Percentiles rank a stretch among this genome's conserved stretches.
These are phyloP conservation scores for Metarhizium robertsii DNA, from an alignment of 2,329 filamentous ascomycete species.

Conservation along the genomic window DNA sequence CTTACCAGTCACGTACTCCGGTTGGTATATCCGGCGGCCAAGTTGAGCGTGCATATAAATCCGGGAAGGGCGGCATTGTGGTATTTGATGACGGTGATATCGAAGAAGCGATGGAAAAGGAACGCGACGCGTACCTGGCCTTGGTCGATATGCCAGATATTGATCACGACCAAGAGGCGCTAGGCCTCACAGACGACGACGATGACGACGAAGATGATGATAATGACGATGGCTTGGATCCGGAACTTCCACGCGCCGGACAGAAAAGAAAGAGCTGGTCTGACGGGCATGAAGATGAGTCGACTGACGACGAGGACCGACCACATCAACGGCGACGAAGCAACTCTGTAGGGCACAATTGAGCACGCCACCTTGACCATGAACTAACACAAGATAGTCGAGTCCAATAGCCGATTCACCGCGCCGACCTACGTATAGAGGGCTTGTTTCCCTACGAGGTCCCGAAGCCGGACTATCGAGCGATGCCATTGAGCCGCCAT, in stretches of 20 bases:
- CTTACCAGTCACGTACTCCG: constrained; percentile 42
- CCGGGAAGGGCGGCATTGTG: constrained; percentile 77
- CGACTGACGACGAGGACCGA: constrained; percentile 63
- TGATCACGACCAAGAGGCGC: constrained; percentile 57
- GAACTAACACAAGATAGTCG: constrained; percentile 32
- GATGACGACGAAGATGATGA: constrained; percentile 51
- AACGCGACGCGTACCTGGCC: constrained; percentile 77
- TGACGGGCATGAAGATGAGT: constrained; percentile 59
- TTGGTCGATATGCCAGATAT: constrained; percentile 85
- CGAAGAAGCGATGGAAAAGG: constrained; percentile 64
- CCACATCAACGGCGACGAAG: constrained; percentile 75
- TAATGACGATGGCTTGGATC: constrained; percentile 36
- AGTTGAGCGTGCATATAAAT: constrained; percentile 61
- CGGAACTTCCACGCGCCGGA: constrained; percentile 32
- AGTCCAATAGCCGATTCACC: constrained; percentile 58
- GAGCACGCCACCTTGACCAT: background rate
- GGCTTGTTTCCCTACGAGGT: constrained; percentile 47
- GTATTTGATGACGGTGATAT: constrained; percentile 97
- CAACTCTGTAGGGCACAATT: constrained; percentile 59
- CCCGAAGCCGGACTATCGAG: constrained; percentile 37
- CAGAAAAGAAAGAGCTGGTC: constrained; percentile 77
- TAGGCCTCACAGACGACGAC: constrained; percentile 49
- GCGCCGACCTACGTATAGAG: constrained; percentile 48
- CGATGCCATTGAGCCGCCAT: constrained; percentile 43
- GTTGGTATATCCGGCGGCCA: constrained; percentile 64